A percentile compares a stretch with the other conserved stretches of the same genome.
phyloP scores from a whole-genome alignment of 1,284 basidiomycete species.

The Clitocybe nebularis region DNA sequence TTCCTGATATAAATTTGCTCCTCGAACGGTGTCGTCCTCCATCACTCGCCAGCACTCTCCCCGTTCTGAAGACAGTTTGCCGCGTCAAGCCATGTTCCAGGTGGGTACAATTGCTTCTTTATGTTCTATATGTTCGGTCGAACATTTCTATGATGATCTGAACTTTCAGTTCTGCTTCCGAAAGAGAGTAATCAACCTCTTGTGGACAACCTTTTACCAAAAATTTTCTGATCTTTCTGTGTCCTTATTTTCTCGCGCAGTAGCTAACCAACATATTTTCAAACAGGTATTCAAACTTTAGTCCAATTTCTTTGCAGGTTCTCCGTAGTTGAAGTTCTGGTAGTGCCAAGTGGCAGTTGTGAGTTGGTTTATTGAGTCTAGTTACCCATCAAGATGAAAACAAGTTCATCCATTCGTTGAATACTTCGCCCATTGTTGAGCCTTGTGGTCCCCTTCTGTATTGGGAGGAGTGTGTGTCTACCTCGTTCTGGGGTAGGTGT shows the following conservation, averaged over 20 bases:
- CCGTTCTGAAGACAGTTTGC: slow-evolving; percentile 7
- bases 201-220: slow-evolving; percentile 69
- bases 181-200: slow-evolving; percentile 62
- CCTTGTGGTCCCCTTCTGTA: slow-evolving; percentile 31
- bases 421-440: slow-evolving; percentile 34
- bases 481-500: slow-evolving; percentile 48
- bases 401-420: slow-evolving; percentile 86
- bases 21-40: background rate
- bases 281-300: too few relatives aligned
- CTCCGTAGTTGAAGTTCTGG: background rate
- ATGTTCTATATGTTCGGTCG: slow-evolving; percentile 7
- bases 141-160: slow-evolving; percentile 45
- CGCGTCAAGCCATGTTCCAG: slow-evolving; percentile 11
- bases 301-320: too few relatives aligned
- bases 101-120: slow-evolving; percentile 21
- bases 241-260: too few relatives aligned
- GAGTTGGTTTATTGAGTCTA: slow-evolving; percentile 10
- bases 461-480: slow-evolving; percentile 30
- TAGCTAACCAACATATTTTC: too few relatives aligned
- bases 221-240: slow-evolving; percentile 46
- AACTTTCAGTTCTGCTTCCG: slow-evolving; percentile 80
- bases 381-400: slow-evolving; percentile 48
- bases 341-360: slow-evolving; percentile 15
- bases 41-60: slow-evolving; percentile 5
- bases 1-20: slow-evolving; percentile 15